phyloP scores from a whole-genome alignment of 2,329 filamentous ascomycete genomes.

The Clonostachys chloroleuca region DNA sequence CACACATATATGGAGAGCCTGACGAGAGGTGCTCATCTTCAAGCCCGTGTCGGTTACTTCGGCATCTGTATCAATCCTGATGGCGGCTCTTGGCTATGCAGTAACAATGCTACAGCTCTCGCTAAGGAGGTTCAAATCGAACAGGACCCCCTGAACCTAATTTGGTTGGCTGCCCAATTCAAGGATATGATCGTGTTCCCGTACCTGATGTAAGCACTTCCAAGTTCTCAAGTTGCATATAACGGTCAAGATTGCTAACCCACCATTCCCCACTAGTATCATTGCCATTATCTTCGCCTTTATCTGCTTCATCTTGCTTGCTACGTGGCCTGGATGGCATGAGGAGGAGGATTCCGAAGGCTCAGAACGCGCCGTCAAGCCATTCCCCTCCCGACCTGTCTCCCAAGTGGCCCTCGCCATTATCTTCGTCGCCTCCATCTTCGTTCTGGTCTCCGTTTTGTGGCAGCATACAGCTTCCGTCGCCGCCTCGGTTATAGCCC shows the following conservation, averaged over 20 bases:
- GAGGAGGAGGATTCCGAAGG: slow-evolving; percentile 79
- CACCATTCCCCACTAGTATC: slow-evolving; percentile 55
- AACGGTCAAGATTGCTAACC: slow-evolving; percentile 6
- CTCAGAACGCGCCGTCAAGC: slow-evolving; percentile 85
- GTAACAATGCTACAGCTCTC: slow-evolving; percentile 91
- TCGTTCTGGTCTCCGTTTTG: slow-evolving; percentile 69
- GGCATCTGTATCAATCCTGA: slow-evolving; percentile 95
- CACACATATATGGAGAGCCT: slow-evolving; percentile 85
- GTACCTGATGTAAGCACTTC: slow-evolving; percentile 74
- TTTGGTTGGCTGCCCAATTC: slow-evolving; percentile 96
- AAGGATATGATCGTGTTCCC: slow-evolving; percentile 99
- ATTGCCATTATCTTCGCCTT: slow-evolving; percentile 97
- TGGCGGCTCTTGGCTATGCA: slow-evolving; percentile 88
- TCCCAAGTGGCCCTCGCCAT: slow-evolving; percentile 90
- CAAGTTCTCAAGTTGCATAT: not conserved
- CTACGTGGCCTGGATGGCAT: slow-evolving; percentile 97
- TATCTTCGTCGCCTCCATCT: slow-evolving; percentile 75
- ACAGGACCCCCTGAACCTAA: slow-evolving; percentile 92
- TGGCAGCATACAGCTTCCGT: slow-evolving; percentile 97
- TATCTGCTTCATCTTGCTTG: slow-evolving; percentile 88
- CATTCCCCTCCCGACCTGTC: slow-evolving; percentile 87
- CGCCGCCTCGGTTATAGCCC: slow-evolving; percentile 86
- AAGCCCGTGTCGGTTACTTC: slow-evolving; percentile 95
- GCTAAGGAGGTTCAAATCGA: slow-evolving; percentile 86
- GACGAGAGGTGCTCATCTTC: slow-evolving; percentile 76